Conservation (phyloP, 495 filamentous ascomycete species). For the Darksidea phi region DNA sequence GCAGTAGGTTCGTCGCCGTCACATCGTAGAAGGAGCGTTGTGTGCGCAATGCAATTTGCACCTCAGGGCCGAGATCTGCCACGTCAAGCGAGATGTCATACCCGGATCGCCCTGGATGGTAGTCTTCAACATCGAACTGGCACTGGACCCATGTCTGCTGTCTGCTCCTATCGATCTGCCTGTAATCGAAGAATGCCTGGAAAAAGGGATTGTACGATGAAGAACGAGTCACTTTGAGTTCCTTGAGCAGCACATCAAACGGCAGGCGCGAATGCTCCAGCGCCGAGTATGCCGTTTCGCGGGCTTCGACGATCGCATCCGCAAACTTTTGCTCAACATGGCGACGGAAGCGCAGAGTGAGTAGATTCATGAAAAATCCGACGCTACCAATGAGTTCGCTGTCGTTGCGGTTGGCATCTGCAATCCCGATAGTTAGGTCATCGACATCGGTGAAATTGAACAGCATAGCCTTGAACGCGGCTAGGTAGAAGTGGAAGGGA, state of each 20-base stretch:
- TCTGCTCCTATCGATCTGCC: conserved; percentile 33
- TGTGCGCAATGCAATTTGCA: not conserved
- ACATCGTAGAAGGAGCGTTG: conserved; percentile 8
- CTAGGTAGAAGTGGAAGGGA: conserved; percentile 51
- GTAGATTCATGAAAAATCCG: conserved; percentile 20
- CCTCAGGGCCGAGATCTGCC: conserved; percentile 18
- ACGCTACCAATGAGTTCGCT: not conserved
- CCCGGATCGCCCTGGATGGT: not conserved
- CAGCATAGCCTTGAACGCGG: conserved; percentile 43
- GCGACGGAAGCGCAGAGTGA: conserved; percentile 8
- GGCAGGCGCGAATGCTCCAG: conserved; percentile 44
- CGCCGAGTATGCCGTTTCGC: not conserved
- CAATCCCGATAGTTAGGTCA: conserved; percentile 14
- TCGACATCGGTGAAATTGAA: conserved; percentile 23
- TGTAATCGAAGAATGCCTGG: conserved; percentile 49
- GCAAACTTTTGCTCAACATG: not conserved
- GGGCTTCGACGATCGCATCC: not conserved
- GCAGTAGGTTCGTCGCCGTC: not conserved
- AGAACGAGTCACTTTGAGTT: conserved; percentile 42
- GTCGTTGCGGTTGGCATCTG: conserved; percentile 24
- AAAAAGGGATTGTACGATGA: conserved; percentile 44
- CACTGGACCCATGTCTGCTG: conserved; percentile 26
- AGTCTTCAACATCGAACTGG: not conserved
- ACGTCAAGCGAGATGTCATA: conserved; percentile 16
- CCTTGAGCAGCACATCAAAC: conserved; percentile 48